Evolutionary conservation across 2,329 filamentous ascomycete genomes (phyloP).

Genomic region (Botrytis fabae): DNA sequence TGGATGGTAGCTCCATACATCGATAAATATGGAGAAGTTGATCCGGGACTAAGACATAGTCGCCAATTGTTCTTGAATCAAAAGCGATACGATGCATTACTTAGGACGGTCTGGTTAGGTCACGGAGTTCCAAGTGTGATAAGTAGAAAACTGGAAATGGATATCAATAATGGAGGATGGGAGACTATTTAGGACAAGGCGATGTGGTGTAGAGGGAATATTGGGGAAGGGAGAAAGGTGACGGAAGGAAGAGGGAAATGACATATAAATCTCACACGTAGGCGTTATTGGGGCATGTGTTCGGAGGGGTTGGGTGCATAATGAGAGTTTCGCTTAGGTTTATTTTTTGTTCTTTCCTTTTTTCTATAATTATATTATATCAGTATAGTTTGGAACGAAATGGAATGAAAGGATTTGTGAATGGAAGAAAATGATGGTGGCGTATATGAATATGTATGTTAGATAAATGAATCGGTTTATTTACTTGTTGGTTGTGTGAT

Average conservation of each 20-base stretch:
- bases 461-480: not conserved
- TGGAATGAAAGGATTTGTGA: not conserved
- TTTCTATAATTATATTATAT: not conserved
- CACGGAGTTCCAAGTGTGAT: conserved; percentile 89
- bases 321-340: not conserved
- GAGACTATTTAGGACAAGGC: conserved; percentile 62
- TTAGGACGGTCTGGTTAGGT: conserved; percentile 81
- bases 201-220: not conserved
- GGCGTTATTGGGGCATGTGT: not conserved
- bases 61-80: conserved; percentile 92
- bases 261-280: not conserved
- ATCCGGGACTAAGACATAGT: conserved; percentile 83
- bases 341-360: not conserved
- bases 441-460: not conserved
- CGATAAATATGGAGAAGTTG: conserved; percentile 92
- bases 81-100: conserved; percentile 85
- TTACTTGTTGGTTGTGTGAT: not conserved
- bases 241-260: no score
- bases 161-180: conserved; percentile 97
- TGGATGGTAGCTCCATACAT: conserved; percentile 90
- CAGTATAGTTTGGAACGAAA: not conserved
- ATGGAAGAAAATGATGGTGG: not conserved
- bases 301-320: not conserved
- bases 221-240: not conserved
- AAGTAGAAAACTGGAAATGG: conserved; percentile 84